Percentiles rank a stretch among this genome's conserved stretches.
Conservation (phyloP, 2,329 filamentous ascomycete species). For the Podosphaera leucotricha region DNA sequence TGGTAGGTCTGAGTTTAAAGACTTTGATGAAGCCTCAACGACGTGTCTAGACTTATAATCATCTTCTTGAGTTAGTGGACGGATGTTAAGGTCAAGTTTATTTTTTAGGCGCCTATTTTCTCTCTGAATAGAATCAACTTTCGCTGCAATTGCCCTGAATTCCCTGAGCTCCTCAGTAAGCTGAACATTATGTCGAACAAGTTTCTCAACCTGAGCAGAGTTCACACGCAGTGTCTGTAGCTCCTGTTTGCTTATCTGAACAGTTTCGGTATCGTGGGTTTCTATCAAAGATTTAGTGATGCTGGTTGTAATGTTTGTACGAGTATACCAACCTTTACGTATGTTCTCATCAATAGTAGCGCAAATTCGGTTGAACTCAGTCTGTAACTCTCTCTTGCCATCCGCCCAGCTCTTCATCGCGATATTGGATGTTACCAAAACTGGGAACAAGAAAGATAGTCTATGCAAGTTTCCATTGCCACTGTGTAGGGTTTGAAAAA, state of each 20-base stretch:
- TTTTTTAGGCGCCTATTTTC: conserved; percentile 9
- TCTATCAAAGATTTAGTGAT: conserved; percentile 4
- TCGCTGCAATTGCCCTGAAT: conserved; percentile 2
- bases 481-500: no score
- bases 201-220: conserved; percentile 3
- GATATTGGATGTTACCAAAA: neutral
- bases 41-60: no score
- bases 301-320: neutral
- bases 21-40: neutral
- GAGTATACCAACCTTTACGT: conserved; percentile 5
- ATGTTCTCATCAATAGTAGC: conserved; percentile 8
- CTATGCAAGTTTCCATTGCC: neutral
- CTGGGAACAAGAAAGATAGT: no score
- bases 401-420: conserved; percentile 12
- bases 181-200: conserved; percentile 5
- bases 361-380: conserved; percentile 8
- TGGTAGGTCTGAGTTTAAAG: neutral
- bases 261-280: conserved; percentile 5
- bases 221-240: conserved; percentile 4
- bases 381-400: conserved; percentile 8
- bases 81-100: conserved; percentile 3
- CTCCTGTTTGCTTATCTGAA: conserved; percentile 5
- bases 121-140: conserved; percentile 7
- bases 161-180: conserved; percentile 8
- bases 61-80: neutral